These are phyloP conservation scores for Monsonia emarginata DNA, from an alignment of 441 rosid species.

Conservation along the genomic window DNA sequence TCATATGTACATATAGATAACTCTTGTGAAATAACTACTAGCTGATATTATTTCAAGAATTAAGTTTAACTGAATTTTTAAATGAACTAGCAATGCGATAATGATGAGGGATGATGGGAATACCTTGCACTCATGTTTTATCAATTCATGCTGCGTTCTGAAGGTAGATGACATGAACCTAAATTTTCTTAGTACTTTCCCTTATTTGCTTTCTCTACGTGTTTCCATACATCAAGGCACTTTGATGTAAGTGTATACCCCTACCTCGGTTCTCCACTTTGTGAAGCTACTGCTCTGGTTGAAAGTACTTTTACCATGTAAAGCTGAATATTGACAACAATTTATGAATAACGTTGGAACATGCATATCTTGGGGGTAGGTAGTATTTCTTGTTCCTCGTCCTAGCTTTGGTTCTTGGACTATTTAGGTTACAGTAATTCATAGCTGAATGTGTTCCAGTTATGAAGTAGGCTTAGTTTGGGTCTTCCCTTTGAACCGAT, in stretches of 20 bases:
- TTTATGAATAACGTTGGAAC: conserved; percentile 4
- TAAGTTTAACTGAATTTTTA: conserved; percentile 82
- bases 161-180: conserved; percentile 87
- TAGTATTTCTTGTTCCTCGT: conserved; percentile 11
- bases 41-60: conserved; percentile 51
- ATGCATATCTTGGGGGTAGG: not conserved
- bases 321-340: not conserved
- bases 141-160: conserved; percentile 76
- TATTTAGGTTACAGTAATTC: conserved; percentile 12
- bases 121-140: conserved; percentile 86
- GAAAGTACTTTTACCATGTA: not conserved
- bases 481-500: conserved; percentile 8
- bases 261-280: conserved; percentile 22
- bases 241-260: conserved; percentile 14
- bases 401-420: conserved; percentile 11
- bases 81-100: conserved; percentile 92
- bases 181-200: conserved; percentile 35
- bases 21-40: conserved; percentile 32
- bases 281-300: conserved; percentile 12
- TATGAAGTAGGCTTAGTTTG: conserved; percentile 11
- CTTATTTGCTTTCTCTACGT: conserved; percentile 31
- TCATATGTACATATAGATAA: conserved; percentile 24
- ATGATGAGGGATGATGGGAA: conserved; percentile 92
- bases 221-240: conserved; percentile 26
- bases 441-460: conserved; percentile 16